Base-by-base conservation (phyloP, 2,329 filamentous ascomycete species). In the Hypoxylon sp. region DNA sequence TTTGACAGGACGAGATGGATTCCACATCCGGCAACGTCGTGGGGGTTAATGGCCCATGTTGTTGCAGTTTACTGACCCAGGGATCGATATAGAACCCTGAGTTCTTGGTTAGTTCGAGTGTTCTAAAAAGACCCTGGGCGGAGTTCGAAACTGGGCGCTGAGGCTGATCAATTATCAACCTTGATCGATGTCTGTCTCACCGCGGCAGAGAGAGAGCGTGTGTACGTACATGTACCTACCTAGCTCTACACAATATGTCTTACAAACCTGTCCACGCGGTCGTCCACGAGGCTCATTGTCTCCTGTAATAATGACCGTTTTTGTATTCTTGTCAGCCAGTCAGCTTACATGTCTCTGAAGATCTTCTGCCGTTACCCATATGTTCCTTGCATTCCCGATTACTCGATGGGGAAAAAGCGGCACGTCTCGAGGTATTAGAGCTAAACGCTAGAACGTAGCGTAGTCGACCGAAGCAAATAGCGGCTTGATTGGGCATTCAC, bases 401-500 rank as follows among this genome's bases (percentile, higher is more conserved):
- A 35, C 26, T 43, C 38, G 40, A 40, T 27, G 26, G 21, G 26
- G 20, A 40, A 43, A 32, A 13, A 9, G 5, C 25, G 29, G 21
- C 13, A 34, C 13, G 23, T 17, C 16, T 21, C 15, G 31, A n/a
- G n/a, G n/a, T n/a, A n/a, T n/a, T n/a, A n/a, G n/a, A n/a, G n/a
- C n/a, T n/a, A n/a, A n/a, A n/a, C n/a, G n/a, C 26, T 30, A 15
- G 16, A 12, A 38, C 20, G 41, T 37, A 26, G 7, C 20, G 25
- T 13, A 36, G 29, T 17, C 35, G 17, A 15, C 13, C 9, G n/a
- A 41, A 32, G 8, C n/a, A n/a, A n/a, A n/a, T n/a, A 7, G 35
- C 35, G n/a, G 42, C 19, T 17, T 45, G 25, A 43, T 58, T 55
- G 51, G 55, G 47, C 43, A 58, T 49, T 34, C 15, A 55, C 42